Evolutionary conservation across 257 asterid genomes (phyloP).

Genomic region (Solanum pimpinellifolium): DNA sequence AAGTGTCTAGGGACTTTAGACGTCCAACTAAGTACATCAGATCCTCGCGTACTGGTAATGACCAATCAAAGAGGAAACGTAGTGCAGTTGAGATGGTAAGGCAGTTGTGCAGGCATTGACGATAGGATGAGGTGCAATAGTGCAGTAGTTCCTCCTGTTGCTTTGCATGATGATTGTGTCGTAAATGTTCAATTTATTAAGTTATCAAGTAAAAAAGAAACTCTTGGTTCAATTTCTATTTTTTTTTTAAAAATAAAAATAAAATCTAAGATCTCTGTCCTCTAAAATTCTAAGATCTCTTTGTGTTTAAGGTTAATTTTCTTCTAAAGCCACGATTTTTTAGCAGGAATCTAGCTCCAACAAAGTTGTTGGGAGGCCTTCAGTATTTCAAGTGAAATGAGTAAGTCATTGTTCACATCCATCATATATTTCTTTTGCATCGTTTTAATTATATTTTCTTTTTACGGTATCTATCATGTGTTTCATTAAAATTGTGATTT

Average conservation of each 20-base stretch:
- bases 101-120: not conserved
- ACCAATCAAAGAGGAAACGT: not conserved
- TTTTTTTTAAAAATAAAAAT: accelerated
- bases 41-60: not conserved
- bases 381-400: not conserved
- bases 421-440: not conserved
- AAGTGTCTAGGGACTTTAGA: not conserved
- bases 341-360: not conserved
- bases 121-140: not conserved
- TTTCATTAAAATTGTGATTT: not conserved
- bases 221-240: not conserved
- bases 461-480: not conserved
- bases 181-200: not conserved
- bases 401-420: not conserved
- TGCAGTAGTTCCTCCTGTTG: not conserved
- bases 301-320: not conserved
- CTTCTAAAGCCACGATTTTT: not conserved
- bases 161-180: not conserved
- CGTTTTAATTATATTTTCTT: not conserved
- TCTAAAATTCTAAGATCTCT: not conserved
- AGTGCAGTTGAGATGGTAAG: not conserved
- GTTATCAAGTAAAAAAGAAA: not conserved
- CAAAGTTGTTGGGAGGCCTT: not conserved
- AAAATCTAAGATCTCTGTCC: not conserved
- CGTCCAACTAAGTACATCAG: not conserved